Evolutionary conservation across 2,329 filamentous ascomycete genomes (phyloP).

Genomic region (Cyclaneusma minus): DNA sequence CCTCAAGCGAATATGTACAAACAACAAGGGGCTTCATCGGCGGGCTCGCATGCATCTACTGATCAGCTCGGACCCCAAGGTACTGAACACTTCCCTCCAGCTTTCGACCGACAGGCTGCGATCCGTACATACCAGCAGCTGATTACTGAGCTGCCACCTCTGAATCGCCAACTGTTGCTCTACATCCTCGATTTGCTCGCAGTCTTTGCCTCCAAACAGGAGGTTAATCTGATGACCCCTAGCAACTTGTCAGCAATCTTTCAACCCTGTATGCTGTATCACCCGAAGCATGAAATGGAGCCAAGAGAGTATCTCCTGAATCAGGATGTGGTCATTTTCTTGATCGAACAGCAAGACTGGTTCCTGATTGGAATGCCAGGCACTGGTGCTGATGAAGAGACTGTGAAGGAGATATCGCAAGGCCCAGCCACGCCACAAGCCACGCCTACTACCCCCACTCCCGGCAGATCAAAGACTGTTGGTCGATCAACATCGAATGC

Average conservation of each 20-base stretch:
- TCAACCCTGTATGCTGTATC: conserved; percentile 88
- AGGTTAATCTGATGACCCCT: conserved; percentile 93
- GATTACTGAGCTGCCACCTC: conserved; percentile 80
- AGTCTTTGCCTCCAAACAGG: conserved; percentile 92
- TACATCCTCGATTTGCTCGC: conserved; percentile 93
- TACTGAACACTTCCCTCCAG: conserved; percentile 58
- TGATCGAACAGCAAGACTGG: conserved; percentile 97
- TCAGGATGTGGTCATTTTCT: conserved; percentile 91
- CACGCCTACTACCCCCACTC: conserved; percentile 32
- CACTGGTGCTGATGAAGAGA: conserved; percentile 81
- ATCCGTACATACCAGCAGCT: conserved; percentile 75
- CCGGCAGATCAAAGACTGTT: conserved; percentile 38
- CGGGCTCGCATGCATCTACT: conserved; percentile 41
- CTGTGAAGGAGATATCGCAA: conserved; percentile 48
- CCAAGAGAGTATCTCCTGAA: conserved; percentile 88
- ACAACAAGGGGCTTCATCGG: too few relatives aligned
- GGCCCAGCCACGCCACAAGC: conserved; percentile 43
- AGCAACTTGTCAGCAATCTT: conserved; percentile 93
- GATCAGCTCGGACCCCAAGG: conserved; percentile 53
- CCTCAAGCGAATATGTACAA: too few relatives aligned
- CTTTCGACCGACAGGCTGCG: conserved; percentile 58
- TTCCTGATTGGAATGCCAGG: conserved; percentile 98
- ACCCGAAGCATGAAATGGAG: conserved; percentile 89
- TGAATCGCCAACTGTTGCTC: conserved; percentile 85
- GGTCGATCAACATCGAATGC: conserved; percentile 72